phyloP scores from a whole-genome alignment of 495 filamentous ascomycete genomes.

The Pyrenopolyporus hunteri region DNA sequence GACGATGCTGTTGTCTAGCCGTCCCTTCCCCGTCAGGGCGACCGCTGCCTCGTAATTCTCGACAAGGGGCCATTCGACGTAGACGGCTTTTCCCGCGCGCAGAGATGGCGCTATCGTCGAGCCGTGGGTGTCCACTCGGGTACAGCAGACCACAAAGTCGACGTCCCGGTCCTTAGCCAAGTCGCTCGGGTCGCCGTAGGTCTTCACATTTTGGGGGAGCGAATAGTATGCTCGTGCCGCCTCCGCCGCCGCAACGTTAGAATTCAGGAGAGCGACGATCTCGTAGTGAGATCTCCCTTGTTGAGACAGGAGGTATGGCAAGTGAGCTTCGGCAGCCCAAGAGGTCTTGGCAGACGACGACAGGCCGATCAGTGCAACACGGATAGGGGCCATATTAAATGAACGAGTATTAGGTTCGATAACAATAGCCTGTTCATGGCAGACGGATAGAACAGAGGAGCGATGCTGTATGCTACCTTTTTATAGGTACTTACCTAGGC shows the following conservation, averaged over 20 bases:
- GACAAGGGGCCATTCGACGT: conserved; percentile 64
- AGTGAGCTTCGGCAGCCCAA: conserved; percentile 63
- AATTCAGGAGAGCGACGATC: conserved; percentile 66
- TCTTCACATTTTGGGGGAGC: conserved; percentile 50
- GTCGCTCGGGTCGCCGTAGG: conserved; percentile 58
- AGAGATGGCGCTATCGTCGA: conserved; percentile 48
- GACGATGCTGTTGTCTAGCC: conserved; percentile 53
- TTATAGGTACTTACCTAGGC: too few relatives aligned
- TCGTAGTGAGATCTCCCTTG: conserved; percentile 51
- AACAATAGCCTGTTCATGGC: too few relatives aligned
- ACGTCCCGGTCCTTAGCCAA: conserved; percentile 56
- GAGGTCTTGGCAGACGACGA: conserved; percentile 51
- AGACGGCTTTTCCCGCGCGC: conserved; percentile 62
- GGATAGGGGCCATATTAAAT: conserved; percentile 55
- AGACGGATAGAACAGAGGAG: too few relatives aligned
- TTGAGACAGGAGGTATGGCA: conserved; percentile 59
- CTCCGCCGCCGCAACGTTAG: conserved; percentile 54
- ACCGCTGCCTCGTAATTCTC: conserved; percentile 44
- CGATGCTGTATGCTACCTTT: too few relatives aligned
- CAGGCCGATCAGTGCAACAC: conserved; percentile 65
- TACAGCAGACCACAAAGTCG: conserved; percentile 63
- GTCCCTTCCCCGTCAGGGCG: conserved; percentile 51
- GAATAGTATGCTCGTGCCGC: conserved; percentile 54
- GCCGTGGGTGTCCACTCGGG: conserved; percentile 60
- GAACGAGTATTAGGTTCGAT: background rate